Evolutionary conservation across 2,329 filamentous ascomycete genomes (phyloP).

Genomic region (Colletotrichum sublineola): DNA sequence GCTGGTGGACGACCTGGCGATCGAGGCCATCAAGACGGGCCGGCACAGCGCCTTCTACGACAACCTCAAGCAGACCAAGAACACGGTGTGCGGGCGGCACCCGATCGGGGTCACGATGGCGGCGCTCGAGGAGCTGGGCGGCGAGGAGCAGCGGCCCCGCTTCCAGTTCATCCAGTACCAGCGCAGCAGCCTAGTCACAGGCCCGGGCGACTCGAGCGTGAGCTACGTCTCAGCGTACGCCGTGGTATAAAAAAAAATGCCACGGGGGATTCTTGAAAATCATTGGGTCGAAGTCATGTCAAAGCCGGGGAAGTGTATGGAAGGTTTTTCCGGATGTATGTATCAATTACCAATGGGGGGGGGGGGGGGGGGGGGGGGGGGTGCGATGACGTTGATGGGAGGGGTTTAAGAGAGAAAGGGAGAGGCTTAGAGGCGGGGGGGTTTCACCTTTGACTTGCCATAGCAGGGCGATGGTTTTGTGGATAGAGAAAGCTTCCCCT

Average conservation of each 20-base stretch:
- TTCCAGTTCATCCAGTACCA: conserved; percentile 91
- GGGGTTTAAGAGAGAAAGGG: not conserved
- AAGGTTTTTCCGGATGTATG: not conserved
- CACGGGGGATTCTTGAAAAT: not conserved
- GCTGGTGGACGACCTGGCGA: conserved; percentile 82
- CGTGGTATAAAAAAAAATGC: conserved; percentile 63
- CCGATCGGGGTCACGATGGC: conserved; percentile 96
- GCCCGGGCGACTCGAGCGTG: conserved; percentile 83
- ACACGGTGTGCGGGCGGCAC: conserved; percentile 95
- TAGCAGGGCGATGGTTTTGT: not conserved
- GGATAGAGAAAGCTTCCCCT: not conserved
- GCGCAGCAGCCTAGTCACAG: conserved; percentile 81
- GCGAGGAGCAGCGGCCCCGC: conserved; percentile 52
- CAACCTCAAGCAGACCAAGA: conserved; percentile 79
- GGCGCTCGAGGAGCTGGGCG: conserved; percentile 76
- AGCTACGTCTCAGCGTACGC: conserved; percentile 97
- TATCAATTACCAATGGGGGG: not conserved
- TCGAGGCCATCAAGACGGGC: conserved; percentile 86
- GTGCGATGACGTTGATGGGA: not conserved
- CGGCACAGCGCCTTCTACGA: conserved; percentile 77
- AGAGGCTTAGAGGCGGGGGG: conserved; percentile 15
- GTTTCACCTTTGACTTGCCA: conserved; percentile 18
- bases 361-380: too few relatives aligned
- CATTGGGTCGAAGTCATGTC: not conserved
- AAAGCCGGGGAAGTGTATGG: not conserved